These are phyloP conservation scores for Debaryomyces singareniensis DNA, from an alignment of 1,139 yeast species.

Conservation along the genomic window DNA sequence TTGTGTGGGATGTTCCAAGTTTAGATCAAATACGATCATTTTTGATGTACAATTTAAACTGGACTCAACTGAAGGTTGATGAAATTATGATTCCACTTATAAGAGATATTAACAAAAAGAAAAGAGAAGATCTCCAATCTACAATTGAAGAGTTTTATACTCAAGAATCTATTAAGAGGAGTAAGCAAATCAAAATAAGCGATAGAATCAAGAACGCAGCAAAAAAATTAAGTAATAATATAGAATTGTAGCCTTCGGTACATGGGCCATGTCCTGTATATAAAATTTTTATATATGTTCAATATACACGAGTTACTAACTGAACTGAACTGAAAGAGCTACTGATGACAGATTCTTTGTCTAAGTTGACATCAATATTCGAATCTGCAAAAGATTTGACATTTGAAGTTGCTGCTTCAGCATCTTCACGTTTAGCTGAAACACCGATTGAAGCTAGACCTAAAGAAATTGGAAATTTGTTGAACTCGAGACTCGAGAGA, in stretches of 20 bases:
- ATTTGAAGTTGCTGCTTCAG: conserved; percentile 76
- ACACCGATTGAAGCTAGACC: conserved; percentile 50
- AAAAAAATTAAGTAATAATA: conserved; percentile 33
- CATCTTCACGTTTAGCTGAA: conserved; percentile 59
- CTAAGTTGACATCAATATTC: conserved; percentile 42
- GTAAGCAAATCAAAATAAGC: conserved; percentile 45
- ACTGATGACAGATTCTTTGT: conserved; percentile 36
- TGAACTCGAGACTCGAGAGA: conserved; percentile 65
- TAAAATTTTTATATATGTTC: background rate
- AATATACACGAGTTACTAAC: background rate
- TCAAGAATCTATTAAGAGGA: conserved; percentile 35
- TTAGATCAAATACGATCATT: conserved; percentile 70
- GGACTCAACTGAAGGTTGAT: conserved; percentile 74
- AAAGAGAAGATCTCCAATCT: conserved; percentile 48
- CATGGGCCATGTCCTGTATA: background rate
- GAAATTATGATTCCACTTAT: conserved; percentile 87
- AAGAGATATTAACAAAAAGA: conserved; percentile 62
- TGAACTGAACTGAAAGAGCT: background rate
- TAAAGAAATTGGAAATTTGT: conserved; percentile 56
- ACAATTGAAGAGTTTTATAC: conserved; percentile 59
- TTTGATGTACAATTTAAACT: conserved; percentile 67
- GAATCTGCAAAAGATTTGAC: conserved; percentile 81
- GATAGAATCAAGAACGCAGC: conserved; percentile 59
- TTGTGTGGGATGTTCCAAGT: conserved; percentile 89
- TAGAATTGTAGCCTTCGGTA: conserved; percentile 4